Conservation (phyloP, 768 basidiomycete species). For the Mrakia hoshinonis region DNA sequence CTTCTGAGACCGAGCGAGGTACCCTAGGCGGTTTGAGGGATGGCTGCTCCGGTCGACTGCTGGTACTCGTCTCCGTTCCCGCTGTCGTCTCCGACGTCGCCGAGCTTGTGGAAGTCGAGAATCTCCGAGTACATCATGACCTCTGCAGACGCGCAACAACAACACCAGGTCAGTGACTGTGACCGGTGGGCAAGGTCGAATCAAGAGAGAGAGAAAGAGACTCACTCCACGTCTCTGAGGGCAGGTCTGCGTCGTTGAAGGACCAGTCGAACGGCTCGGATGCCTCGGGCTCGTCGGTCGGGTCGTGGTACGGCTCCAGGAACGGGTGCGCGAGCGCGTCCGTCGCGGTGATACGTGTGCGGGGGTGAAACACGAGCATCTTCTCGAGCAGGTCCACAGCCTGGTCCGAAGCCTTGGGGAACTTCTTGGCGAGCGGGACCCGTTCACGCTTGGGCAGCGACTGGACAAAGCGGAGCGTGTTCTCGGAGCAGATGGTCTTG, state of each 20-base stretch:
- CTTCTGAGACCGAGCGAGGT: neutral
- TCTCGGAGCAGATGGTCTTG: slow-evolving; percentile 77
- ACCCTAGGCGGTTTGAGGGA: neutral
- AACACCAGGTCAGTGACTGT: too few relatives aligned
- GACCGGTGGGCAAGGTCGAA: neutral
- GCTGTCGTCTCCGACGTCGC: neutral
- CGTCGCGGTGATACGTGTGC: slow-evolving; percentile 89
- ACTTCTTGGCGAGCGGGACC: slow-evolving; percentile 88
- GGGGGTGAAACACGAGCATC: slow-evolving; percentile 98
- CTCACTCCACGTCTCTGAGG: slow-evolving; percentile 93
- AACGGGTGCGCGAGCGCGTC: slow-evolving; percentile 86
- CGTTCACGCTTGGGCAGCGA: slow-evolving; percentile 92
- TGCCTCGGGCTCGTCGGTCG: slow-evolving; percentile 91
- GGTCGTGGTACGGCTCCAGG: slow-evolving; percentile 95
- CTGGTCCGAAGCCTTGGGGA: slow-evolving; percentile 52
- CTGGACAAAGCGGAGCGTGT: slow-evolving; percentile 97
- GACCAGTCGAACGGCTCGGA: slow-evolving; percentile 96
- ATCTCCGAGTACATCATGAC: slow-evolving; percentile 94
- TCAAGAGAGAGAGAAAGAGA: too few relatives aligned
- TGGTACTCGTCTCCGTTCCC: neutral
- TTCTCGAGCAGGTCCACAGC: slow-evolving; percentile 93
- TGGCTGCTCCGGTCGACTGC: neutral
- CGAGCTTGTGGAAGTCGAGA: slow-evolving; percentile 41
- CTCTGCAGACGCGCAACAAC: neutral
- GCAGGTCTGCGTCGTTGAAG: slow-evolving; percentile 98